Percentiles rank a stretch among this genome's conserved stretches.
phyloP scores from a whole-genome alignment of 2,329 filamentous ascomycete species.

The Diaporthe citrichinensis region DNA sequence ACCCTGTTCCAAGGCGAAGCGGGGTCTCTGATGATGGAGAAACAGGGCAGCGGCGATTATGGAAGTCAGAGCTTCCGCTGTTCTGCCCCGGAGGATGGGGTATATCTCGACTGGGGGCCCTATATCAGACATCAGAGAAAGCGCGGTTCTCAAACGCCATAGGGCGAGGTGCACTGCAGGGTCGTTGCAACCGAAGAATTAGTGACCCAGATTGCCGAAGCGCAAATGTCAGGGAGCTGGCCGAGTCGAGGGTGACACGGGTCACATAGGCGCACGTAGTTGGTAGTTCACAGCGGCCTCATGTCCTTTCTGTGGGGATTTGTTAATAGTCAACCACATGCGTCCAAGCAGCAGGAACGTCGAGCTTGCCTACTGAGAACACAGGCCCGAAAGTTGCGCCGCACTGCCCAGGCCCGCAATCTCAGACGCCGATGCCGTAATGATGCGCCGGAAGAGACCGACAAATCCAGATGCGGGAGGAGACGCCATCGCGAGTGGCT shows the following conservation, averaged over 20 bases:
- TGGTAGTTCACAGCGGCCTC: slow-evolving; percentile 20
- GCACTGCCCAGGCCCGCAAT: slow-evolving; percentile 34
- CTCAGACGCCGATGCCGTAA: slow-evolving; percentile 36
- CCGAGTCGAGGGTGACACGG: slow-evolving; percentile 40
- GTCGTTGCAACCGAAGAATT: slow-evolving; percentile 45
- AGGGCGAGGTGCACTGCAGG: slow-evolving; percentile 44
- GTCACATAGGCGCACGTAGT: slow-evolving; percentile 38
- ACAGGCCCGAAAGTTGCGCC: slow-evolving; percentile 32
- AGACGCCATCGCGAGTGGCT: slow-evolving; percentile 29
- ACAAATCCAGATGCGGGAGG: slow-evolving; percentile 16
- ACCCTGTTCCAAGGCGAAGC: slow-evolving; percentile 38
- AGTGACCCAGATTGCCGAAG: slow-evolving; percentile 51
- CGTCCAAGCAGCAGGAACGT: slow-evolving; percentile 27
- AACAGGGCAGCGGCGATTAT: slow-evolving; percentile 41
- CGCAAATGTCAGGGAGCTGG: slow-evolving; percentile 42
- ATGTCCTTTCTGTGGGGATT: slow-evolving; percentile 40
- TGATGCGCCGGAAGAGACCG: slow-evolving; percentile 31
- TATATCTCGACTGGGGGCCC: slow-evolving; percentile 47
- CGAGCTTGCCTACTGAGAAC: slow-evolving; percentile 39
- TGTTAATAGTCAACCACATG: slow-evolving; percentile 38
- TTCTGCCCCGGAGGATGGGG: slow-evolving; percentile 47
- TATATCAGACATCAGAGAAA: slow-evolving; percentile 49
- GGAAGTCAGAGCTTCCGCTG: slow-evolving; percentile 39
- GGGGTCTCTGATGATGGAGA: slow-evolving; percentile 40
- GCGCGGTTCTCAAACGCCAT: slow-evolving; percentile 47